These are phyloP conservation scores for Steccherinum ochraceum DNA, from an alignment of 768 basidiomycete species.

Conservation along the genomic window DNA sequence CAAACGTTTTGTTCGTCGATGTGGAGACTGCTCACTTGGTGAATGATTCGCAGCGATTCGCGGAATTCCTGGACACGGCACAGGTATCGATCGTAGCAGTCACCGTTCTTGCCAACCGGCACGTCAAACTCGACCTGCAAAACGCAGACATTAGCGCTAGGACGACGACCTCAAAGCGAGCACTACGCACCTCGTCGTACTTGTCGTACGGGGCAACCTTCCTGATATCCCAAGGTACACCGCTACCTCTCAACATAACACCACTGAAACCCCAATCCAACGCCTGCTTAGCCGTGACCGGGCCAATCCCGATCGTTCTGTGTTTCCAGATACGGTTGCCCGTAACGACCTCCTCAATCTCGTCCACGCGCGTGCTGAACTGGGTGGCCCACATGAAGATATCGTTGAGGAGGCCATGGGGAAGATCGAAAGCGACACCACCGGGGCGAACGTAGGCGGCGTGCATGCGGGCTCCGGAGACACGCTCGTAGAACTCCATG, in stretches of 20 bases:
- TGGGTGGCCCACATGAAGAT: slow-evolving; percentile 98
- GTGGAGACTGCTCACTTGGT: slow-evolving; percentile 60
- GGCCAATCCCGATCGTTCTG: slow-evolving; percentile 84
- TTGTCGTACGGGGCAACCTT: slow-evolving; percentile 94
- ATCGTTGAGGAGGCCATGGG: slow-evolving; percentile 97
- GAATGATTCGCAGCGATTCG: slow-evolving; percentile 85
- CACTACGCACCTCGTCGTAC: slow-evolving; percentile 73
- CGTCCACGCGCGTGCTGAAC: slow-evolving; percentile 84
- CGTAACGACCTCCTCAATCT: slow-evolving; percentile 96
- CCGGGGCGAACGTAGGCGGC: slow-evolving; percentile 97
- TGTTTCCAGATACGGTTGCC: slow-evolving; percentile 99
- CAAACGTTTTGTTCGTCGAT: no score
- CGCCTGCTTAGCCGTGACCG: slow-evolving; percentile 88
- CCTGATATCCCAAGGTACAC: slow-evolving; percentile 91
- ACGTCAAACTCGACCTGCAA: slow-evolving; percentile 92
- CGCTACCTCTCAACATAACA: slow-evolving; percentile 94
- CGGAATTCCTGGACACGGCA: slow-evolving; percentile 99
- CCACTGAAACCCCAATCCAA: slow-evolving; percentile 91
- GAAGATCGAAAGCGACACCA: slow-evolving; percentile 95
- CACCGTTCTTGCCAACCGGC: slow-evolving; percentile 94
- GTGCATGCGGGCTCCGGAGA: slow-evolving; percentile 95
- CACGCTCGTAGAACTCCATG: slow-evolving; percentile 99
- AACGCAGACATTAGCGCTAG: background rate
- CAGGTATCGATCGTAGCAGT: slow-evolving; percentile 96
- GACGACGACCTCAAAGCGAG: background rate